These are phyloP conservation scores for Zoysia matrella DNA, from an alignment of 202 grass and related monocot genomes.

Conservation along the genomic window DNA sequence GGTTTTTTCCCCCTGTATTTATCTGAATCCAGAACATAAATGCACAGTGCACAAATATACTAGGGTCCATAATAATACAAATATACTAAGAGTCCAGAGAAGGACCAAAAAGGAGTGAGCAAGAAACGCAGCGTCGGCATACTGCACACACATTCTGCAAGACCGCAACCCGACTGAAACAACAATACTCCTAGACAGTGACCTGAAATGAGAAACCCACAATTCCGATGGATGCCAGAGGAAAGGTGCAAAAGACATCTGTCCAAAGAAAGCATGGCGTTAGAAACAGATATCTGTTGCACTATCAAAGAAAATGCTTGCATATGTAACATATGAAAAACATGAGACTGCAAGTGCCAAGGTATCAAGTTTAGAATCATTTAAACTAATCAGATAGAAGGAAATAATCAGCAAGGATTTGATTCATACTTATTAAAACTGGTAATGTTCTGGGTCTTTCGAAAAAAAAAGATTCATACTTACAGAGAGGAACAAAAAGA, in stretches of 20 bases:
- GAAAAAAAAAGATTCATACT: background rate
- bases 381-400: background rate
- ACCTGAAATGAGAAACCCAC: background rate
- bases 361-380: background rate
- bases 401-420: background rate
- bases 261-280: background rate
- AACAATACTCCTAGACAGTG: background rate
- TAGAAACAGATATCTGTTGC: background rate
- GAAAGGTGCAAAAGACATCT: background rate
- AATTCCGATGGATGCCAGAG: background rate
- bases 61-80: background rate
- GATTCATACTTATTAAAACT: too few species aligned
- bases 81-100: background rate
- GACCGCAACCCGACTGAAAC: background rate
- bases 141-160: conserved; percentile 3
- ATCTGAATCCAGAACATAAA: background rate
- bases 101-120: background rate
- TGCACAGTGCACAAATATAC: background rate
- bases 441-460: too few species aligned
- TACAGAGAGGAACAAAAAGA: conserved; percentile 9
- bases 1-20: background rate
- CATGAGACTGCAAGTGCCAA: background rate
- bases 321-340: background rate
- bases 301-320: background rate
- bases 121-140: background rate